These are phyloP conservation scores for Ramalina intermedia DNA, from an alignment of 495 filamentous ascomycete species.

Conservation along the genomic window DNA sequence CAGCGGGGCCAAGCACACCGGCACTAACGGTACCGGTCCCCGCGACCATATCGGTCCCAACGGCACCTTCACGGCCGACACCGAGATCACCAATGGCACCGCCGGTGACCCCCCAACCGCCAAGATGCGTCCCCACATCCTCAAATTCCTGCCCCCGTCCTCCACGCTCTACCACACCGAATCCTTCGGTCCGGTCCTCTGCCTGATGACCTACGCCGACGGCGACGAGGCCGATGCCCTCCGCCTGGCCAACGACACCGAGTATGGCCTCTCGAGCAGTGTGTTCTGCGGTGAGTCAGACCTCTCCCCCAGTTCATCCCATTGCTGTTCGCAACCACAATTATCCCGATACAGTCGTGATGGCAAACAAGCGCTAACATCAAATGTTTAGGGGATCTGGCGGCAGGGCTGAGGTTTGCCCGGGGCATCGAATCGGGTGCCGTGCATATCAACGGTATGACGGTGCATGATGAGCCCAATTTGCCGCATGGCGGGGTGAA, in stretches of 20 bases:
- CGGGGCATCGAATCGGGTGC: constrained; percentile 41
- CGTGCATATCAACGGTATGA: constrained; percentile 80
- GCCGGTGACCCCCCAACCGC: no score
- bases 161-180: constrained; percentile 79
- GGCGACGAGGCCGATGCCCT: constrained; percentile 35
- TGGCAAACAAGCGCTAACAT: no score
- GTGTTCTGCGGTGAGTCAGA: constrained; percentile 10
- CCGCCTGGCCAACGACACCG: constrained; percentile 35
- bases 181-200: constrained; percentile 69
- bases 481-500: constrained; percentile 81
- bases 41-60: constrained; percentile 4
- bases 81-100: neutral
- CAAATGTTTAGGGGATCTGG: constrained; percentile 22
- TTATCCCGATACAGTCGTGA: no score
- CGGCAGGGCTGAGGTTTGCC: constrained; percentile 32
- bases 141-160: constrained; percentile 53
- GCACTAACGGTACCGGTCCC: neutral
- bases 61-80: constrained; percentile 26
- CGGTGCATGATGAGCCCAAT: constrained; percentile 65
- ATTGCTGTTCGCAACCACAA: no score
- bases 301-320: no score
- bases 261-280: constrained; percentile 34
- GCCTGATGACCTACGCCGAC: constrained; percentile 30
- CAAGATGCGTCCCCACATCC: constrained; percentile 56
- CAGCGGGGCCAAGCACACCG: neutral